Evolutionary conservation across 768 basidiomycete genomes (phyloP).

Genomic region (Podaxis sp.): DNA sequence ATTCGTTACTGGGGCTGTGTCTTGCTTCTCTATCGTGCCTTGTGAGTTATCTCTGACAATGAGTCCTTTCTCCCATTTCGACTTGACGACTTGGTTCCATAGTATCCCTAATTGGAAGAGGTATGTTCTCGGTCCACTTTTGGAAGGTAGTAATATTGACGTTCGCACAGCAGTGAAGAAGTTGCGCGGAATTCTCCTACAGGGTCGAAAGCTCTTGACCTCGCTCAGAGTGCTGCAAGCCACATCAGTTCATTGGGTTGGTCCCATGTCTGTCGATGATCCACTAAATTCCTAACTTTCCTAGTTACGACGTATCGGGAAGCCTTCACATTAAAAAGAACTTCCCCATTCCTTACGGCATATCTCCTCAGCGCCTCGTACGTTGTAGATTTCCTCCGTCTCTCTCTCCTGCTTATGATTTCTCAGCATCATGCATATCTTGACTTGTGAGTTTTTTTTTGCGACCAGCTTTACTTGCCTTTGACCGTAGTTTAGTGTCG

Average conservation of each 20-base stretch:
- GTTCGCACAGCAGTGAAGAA: conserved; percentile 31
- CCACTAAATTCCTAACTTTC: background rate
- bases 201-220: conserved; percentile 66
- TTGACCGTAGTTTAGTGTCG: conserved; percentile 43
- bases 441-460: conserved; percentile 48
- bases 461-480: conserved; percentile 12
- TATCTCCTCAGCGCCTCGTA: conserved; percentile 72
- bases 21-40: conserved; percentile 70
- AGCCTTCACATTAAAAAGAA: conserved; percentile 53
- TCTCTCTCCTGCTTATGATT: conserved; percentile 13
- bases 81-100: conserved; percentile 5
- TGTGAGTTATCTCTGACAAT: conserved; percentile 46
- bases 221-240: conserved; percentile 69
- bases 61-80: background rate
- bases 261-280: conserved; percentile 9
- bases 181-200: conserved; percentile 41
- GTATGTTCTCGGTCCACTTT: conserved; percentile 33
- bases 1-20: conserved; percentile 76
- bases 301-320: conserved; percentile 60
- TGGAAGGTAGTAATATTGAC: background rate
- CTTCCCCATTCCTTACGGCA: conserved; percentile 63
- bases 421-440: conserved; percentile 72
- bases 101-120: conserved; percentile 74
- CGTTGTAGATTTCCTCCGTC: conserved; percentile 21
- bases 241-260: conserved; percentile 65